Base-by-base conservation (phyloP, 2,329 filamentous ascomycete genomes). In the Penicillium freii region DNA sequence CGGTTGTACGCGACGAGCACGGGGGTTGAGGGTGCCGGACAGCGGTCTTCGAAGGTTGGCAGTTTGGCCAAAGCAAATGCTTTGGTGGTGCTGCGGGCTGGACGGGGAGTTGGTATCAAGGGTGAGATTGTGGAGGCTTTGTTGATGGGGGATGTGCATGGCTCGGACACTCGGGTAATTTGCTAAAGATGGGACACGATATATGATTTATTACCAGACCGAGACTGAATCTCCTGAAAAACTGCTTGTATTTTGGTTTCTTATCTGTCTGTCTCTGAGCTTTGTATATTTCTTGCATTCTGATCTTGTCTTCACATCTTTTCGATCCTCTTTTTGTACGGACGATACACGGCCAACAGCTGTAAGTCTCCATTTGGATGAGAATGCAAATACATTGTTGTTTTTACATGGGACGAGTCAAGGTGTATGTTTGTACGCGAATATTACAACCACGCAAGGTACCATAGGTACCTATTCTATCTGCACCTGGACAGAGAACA, bases 31-130 rank as follows among this genome's bases (percentile, higher is more conserved):
- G 73, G 73, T 5, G 70, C 68, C 6, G 75, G 74, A 34, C 94
- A 99, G 78, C 82, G 94, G 51, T 97, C 93, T 73, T 95, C 90
- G 17, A 84, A 87, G 60, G 92, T 99, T 2, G 91, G 92, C 0
- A 97, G 93, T 73, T 81, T 97, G 65, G 90, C 88, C 60, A 87
- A 89, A 21, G 93, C 94, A 3, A 99, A 99, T 78, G 91, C 89
- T 4, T 75, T 99, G 66, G 75, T 97, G 25, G 90, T 88, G 2
- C 80, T 86, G 29, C 66, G 65, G 39, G 65, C 73, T 4, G 75
- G 74, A 11, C 66, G 64, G 34, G 86, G 85, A 6, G 80, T 79
- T n/a, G 70, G 92, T 54, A 81, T 78, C 46, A 89, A 89, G 70
- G 92, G 92, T 0, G 77, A 83, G 51, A 85, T 80, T 66, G 86